A percentile compares a stretch with the other conserved stretches of the same genome.
Evolutionary conservation across 1,139 yeast genomes (phyloP).

Genomic region (Kodamaea plutei): DNA sequence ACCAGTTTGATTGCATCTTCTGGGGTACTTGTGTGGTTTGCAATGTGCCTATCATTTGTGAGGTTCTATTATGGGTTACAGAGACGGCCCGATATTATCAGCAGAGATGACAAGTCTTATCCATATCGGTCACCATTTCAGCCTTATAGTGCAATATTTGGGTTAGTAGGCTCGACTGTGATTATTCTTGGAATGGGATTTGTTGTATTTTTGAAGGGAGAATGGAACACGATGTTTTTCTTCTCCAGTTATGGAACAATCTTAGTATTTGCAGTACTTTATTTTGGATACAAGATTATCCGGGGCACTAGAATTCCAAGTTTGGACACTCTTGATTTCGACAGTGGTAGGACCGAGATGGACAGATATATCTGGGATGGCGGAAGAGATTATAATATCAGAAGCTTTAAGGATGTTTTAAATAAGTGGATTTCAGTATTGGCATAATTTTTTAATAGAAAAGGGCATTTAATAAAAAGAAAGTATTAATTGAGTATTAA

Average conservation of each 20-base stretch:
- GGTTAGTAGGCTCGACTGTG: slow-evolving; percentile 51
- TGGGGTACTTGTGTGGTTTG: slow-evolving; percentile 75
- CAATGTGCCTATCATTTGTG: slow-evolving; percentile 70
- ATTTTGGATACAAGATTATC: slow-evolving; percentile 50
- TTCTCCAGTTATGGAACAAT: slow-evolving; percentile 67
- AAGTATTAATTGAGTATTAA: no score
- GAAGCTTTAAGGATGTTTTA: slow-evolving; percentile 33
- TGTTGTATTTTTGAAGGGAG: slow-evolving; percentile 55
- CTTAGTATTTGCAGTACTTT: slow-evolving; percentile 51
- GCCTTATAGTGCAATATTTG: slow-evolving; percentile 69
- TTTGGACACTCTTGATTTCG: slow-evolving; percentile 67
- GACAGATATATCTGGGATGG: slow-evolving; percentile 71
- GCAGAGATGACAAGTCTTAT: slow-evolving; percentile 60
- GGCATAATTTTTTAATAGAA: slow-evolving; percentile 21
- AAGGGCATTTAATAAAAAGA: no score
- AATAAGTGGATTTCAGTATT: slow-evolving; percentile 34
- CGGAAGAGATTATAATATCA: slow-evolving; percentile 42
- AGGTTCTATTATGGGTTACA: slow-evolving; percentile 68
- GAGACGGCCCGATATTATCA: slow-evolving; percentile 61
- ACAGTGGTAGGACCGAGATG: slow-evolving; percentile 73
- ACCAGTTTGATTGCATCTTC: slow-evolving; percentile 65
- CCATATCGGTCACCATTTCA: slow-evolving; percentile 77
- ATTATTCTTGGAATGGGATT: slow-evolving; percentile 68
- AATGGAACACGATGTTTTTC: slow-evolving; percentile 63
- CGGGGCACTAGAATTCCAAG: slow-evolving; percentile 57